phyloP scores from a whole-genome alignment of 495 filamentous ascomycete genomes.

The Trichocladium uniseriatum region DNA sequence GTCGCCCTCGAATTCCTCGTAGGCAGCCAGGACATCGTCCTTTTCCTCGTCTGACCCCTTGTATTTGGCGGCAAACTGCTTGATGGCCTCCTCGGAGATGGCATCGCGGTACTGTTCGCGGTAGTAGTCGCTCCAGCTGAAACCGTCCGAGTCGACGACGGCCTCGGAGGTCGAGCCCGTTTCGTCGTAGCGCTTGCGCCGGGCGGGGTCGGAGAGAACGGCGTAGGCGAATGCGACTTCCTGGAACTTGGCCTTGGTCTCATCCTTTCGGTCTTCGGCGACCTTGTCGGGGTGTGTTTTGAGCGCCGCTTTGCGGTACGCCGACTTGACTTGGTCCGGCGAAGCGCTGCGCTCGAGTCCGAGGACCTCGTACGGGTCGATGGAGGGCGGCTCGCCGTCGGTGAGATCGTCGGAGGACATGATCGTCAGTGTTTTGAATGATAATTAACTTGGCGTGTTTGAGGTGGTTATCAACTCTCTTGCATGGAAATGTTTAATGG shows the following conservation, averaged over 20 bases:
- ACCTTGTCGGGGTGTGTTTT: constrained; percentile 92
- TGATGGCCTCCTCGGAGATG: constrained; percentile 58
- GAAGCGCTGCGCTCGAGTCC: constrained; percentile 53
- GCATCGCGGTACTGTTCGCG: constrained; percentile 66
- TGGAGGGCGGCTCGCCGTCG: constrained; percentile 35
- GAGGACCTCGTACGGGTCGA: constrained; percentile 83
- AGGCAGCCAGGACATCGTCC: constrained; percentile 65
- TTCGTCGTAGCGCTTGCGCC: constrained; percentile 75
- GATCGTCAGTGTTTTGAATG: not conserved
- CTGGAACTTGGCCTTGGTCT: constrained; percentile 75
- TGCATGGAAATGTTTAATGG: not conserved
- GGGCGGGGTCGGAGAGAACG: constrained; percentile 69
- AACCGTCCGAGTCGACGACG: constrained; percentile 59
- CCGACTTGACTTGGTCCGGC: constrained; percentile 67
- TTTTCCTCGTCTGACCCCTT: constrained; percentile 82
- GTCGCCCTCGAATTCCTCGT: constrained; percentile 56
- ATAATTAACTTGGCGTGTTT: no score
- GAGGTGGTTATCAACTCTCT: no score
- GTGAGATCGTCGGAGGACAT: constrained; percentile 35
- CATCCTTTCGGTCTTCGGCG: constrained; percentile 47
- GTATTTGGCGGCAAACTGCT: constrained; percentile 63
- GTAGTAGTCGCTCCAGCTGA: constrained; percentile 87
- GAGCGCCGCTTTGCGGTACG: constrained; percentile 80
- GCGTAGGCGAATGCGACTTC: constrained; percentile 87
- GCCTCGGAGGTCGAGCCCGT: constrained; percentile 81